Evolutionary conservation across 257 asterid genomes (phyloP).

Genomic region (Solanum sejunctum): DNA sequence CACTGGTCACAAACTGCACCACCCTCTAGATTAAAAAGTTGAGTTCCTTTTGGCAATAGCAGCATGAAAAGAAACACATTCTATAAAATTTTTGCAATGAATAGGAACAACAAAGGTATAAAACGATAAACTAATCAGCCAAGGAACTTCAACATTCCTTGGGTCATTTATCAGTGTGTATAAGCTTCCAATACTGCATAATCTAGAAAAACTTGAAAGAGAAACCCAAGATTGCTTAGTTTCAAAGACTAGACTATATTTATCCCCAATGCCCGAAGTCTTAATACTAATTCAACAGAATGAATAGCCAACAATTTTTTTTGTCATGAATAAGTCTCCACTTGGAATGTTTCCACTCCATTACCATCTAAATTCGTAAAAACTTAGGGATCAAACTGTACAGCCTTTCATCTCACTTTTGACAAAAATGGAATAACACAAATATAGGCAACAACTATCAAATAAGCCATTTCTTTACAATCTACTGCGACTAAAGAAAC

Average conservation of each 20-base stretch:
- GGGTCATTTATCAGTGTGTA: neutral
- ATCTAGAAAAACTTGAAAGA: neutral
- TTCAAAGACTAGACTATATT: neutral
- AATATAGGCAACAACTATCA: neutral
- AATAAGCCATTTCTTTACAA: neutral
- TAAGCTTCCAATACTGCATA: neutral
- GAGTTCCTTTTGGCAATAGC: neutral
- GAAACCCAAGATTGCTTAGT: neutral
- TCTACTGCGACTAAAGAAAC: neutral
- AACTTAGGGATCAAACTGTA: too few relatives aligned
- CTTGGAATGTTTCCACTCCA: too few relatives aligned
- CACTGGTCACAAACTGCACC: neutral
- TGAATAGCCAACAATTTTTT: too few relatives aligned
- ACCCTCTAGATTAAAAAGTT: neutral
- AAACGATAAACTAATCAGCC: neutral
- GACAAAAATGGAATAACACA: neutral
- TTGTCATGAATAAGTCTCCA: too few relatives aligned
- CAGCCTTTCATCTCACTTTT: too few relatives aligned
- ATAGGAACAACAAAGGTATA: neutral
- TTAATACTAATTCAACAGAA: neutral
- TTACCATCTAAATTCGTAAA: too few relatives aligned
- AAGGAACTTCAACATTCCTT: neutral
- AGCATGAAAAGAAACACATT: neutral
- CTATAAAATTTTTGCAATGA: too few relatives aligned
- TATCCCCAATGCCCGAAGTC: neutral